Base-by-base conservation (phyloP, 2,329 filamentous ascomycete genomes). In the Colletotrichum kahawae region DNA sequence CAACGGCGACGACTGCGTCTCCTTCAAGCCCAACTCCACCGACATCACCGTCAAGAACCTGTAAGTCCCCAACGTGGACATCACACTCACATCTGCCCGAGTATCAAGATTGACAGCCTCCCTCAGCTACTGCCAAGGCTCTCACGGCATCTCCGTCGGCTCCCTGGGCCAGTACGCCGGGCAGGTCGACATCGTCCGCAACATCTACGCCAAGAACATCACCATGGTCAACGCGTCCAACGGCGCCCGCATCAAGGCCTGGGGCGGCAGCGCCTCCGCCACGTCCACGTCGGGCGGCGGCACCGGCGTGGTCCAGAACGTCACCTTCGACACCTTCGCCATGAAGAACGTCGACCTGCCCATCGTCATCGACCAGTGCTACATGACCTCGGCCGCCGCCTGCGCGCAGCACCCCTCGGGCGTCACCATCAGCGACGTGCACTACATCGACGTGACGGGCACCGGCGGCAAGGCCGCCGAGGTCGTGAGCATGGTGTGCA, bases 1-100 rank as follows among this genome's bases (percentile, higher is more conserved):
- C 81, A 93, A 93, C 78, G 91, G 90, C 43, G 92, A 94, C 80
- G 90, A 95, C 80, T 95, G 93, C 75, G 91, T 95, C 14, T 92
- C 92, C 1, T 94, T 95, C 88, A 95, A 95, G 83, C 93, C 93
- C 21, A 95, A 94, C 81, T 92, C 89, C 78, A 94, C 92, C 57
- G 89, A 93, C 77, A 90, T 94, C 9, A 92, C 79, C 94, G 89
- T 94, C 7, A 92, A 94, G 80, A 92, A 92, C 76, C 84, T 95
- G 84, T 86, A 3, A 63, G 60, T n/a, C n/a, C 31, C 7, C 24
- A 14, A 65, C 5, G 0, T 4, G 16, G 34, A 24, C 18, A 92
- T 0, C 90, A 93, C 71, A 94, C 95, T 84, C 94, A 94, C 82
- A 92, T 94, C 67, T 94, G 92, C 93, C 92, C 92, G 0, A 91